Evolutionary conservation across 768 basidiomycete genomes (phyloP).

Genomic region (Lactarius sanguifluus): DNA sequence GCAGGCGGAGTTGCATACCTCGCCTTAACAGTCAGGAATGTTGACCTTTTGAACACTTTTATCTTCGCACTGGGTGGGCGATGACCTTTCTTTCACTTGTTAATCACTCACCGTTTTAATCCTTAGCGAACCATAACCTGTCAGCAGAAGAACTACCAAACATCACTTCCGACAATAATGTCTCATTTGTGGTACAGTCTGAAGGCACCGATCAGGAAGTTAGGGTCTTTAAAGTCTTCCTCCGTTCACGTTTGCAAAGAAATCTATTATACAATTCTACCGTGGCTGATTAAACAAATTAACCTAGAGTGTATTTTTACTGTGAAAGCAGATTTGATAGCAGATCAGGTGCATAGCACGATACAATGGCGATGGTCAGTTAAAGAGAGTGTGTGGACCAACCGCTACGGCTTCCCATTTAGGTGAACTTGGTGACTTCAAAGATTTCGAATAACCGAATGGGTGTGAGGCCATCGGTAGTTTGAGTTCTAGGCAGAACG

Average conservation of each 20-base stretch:
- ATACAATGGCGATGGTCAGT: background rate
- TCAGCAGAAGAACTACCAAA: conserved; percentile 16
- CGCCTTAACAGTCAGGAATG: conserved; percentile 26
- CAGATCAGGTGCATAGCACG: background rate
- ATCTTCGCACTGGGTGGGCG: conserved; percentile 19
- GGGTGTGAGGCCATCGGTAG: conserved; percentile 26
- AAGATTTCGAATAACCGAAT: conserved; percentile 28
- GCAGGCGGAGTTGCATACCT: conserved; percentile 22
- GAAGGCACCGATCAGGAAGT: conserved; percentile 22
- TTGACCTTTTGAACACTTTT: conserved; percentile 21
- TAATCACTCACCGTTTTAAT: background rate
- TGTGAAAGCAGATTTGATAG: background rate
- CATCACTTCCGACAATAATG: background rate
- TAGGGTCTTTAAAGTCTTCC: conserved; percentile 16
- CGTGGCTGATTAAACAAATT: background rate
- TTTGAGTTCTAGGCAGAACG: conserved; percentile 4
- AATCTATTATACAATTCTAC: conserved; percentile 4
- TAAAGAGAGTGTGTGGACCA: background rate
- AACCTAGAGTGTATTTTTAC: background rate
- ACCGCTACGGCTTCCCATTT: background rate
- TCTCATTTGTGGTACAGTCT: conserved; percentile 20
- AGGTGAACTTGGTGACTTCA: conserved; percentile 22
- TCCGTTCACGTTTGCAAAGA: background rate
- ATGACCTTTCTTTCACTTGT: background rate
- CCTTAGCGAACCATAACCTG: conserved; percentile 19